Conservation (phyloP, 768 basidiomycete genomes). For the Pulveroboletus frians region DNA sequence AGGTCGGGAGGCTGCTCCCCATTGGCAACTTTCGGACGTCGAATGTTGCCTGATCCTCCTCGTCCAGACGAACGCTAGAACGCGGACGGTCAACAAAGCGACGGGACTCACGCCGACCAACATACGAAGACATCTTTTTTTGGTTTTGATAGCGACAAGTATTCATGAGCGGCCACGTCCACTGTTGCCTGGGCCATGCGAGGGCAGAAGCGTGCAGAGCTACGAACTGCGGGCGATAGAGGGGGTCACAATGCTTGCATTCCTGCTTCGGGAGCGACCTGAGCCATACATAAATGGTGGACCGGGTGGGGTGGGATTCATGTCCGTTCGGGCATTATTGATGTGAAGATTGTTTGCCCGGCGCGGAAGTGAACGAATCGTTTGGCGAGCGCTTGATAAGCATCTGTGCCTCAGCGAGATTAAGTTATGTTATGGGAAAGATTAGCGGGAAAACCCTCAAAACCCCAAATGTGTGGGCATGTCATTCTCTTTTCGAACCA, state of each 20-base stretch:
- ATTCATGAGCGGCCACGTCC: not conserved
- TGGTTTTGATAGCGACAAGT: not conserved
- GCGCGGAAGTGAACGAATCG: not conserved
- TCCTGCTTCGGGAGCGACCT: not conserved
- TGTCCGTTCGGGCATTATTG: not conserved
- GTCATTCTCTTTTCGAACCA: slow-evolving; percentile 17
- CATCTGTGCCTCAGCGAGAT: not conserved
- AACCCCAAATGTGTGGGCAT: not conserved
- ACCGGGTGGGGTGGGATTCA: slow-evolving; percentile 1
- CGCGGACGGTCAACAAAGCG: not conserved
- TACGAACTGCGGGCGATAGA: not conserved
- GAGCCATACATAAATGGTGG: slow-evolving; percentile 17
- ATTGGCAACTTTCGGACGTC: not conserved
- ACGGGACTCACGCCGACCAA: not conserved
- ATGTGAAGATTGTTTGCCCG: not conserved
- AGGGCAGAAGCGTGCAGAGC: not conserved
- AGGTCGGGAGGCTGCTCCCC: not conserved
- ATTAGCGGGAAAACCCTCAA: slow-evolving; percentile 1
- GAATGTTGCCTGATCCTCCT: slow-evolving; percentile 22
- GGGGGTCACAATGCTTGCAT: not conserved
- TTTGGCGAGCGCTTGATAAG: slow-evolving; percentile 16
- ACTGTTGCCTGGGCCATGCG: slow-evolving; percentile 11
- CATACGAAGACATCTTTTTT: slow-evolving; percentile 15
- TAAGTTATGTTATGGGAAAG: slow-evolving; percentile 2
- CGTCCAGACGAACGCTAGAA: slow-evolving; percentile 19